Evolutionary conservation across 352 stramenopile species (phyloP), one percentile per base, ranked within the genome.

Genomic region (Phytophthora kernoviae): DNA sequence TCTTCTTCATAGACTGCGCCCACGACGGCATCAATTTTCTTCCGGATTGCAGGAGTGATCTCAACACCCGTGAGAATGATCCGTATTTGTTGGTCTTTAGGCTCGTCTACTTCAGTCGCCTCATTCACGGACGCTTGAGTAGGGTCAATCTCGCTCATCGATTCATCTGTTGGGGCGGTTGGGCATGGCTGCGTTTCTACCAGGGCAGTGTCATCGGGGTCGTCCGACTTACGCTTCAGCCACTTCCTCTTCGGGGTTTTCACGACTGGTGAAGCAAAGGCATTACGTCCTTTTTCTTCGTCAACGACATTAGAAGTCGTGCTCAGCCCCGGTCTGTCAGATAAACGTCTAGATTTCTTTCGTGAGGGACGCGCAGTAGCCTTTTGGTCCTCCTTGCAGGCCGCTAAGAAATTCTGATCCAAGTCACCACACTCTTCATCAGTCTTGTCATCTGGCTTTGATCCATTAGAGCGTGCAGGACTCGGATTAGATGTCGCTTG

Each of bases 31-130:
- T 69, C 48, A 20, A 87, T 79, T 39, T 83, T 70, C 60, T 75
- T 81, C 33, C 68, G 47, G 34, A 84, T 69, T 1, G 66, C 37
- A 40, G 63, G 55, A 3, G 77, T 80, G 15, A 63, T 56, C 34
- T 87, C 77, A 37, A 87, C 33, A 2, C 77, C 77, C 15, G 77
- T 87, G 18, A 87, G 61, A 37, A 87, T 70, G 36, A 87, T 72
- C 24, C 75, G 72, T 22, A 67, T 26, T 59, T 70, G 30, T 37
- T 57, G 33, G 11, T 26, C 14, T 14, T 63, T 74, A 17, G 20
- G 15, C 14, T 67, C 33, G 21, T 46, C 33, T 50, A 43, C 47
- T 48, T 41, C 21, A 42, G 43, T 21, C 24, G 49, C 27, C 63
- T 62, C 58, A 30, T 61, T 74, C 4, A 39, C 47, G 14, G 44